Evolutionary conservation across 1,139 yeast genomes (phyloP), one percentile per base, ranked within the genome.

Genomic region (Saccharomyces hybrid): DNA sequence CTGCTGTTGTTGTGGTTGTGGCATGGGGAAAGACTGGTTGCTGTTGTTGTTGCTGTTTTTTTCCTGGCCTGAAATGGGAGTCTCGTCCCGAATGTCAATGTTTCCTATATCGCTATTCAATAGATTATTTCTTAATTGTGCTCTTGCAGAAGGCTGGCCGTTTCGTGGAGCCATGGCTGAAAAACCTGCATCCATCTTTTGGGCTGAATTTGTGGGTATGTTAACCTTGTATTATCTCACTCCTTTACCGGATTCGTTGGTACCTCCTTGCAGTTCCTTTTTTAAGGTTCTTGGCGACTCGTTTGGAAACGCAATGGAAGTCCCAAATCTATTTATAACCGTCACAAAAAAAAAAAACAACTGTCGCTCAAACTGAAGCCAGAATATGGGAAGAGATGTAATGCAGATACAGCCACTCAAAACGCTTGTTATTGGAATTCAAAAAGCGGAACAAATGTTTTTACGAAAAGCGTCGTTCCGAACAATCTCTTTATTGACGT

Each of bases 61-160:
- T 24, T 28, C 29, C 46, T 42, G n/a, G 27, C 53, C 51, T 53
- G 55, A 24, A 6, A 67, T 61, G 6, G 73, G 75, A 0, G 65
- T 64, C 56, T 77, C 79, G 27, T 74, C 61, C 8, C 71, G 58
- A 11, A 77, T 67, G 54, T 76, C 78, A 28, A 77, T 76, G 57
- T 63, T 67, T 0, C 78, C 80, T 5, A 73, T 61, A 29, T 73
- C 73, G 50, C 61, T 65, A 44, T 67, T 69, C 42, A 76, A 58
- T 27, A 74, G 65, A 55, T 72, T 71, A 53, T 65, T 71, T 56
- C 76, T 59, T 55, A 69, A 47, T 50, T 60, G 62, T 7, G 59
- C 63, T 44, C 51, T 57, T 6, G 59, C 52, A 3, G 61, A 54
- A n/a, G 50, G 54, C 24, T 49, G 51, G 19, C 50, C 54, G 32